Evolutionary conservation across 805 yeast species (phyloP).

Genomic region (Candida dajiaensis): DNA sequence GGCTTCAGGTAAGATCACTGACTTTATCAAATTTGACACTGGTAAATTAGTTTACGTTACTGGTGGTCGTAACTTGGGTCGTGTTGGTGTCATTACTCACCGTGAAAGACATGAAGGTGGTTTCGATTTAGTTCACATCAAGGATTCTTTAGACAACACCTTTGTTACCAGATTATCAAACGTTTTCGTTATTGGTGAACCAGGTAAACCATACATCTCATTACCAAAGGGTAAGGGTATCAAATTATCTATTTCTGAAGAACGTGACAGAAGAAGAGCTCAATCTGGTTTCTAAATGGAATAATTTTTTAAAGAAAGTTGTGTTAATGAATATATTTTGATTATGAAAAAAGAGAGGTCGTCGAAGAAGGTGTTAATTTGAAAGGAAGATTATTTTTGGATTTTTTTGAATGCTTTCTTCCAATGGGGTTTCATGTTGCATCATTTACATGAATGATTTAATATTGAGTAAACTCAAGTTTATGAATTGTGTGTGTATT

Average conservation of each 20-base stretch:
- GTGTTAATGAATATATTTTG: neutral
- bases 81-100: constrained; percentile 93
- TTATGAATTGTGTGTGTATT: constrained; percentile 15
- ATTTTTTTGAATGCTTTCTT: neutral
- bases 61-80: constrained; percentile 97
- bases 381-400: constrained; percentile 2
- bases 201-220: constrained; percentile 87
- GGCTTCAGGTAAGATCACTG: constrained; percentile 89
- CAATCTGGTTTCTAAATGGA: constrained; percentile 31
- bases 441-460: constrained; percentile 21
- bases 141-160: constrained; percentile 89
- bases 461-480: constrained; percentile 1
- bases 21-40: constrained; percentile 84
- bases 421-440: constrained; percentile 18
- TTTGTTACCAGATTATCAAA: constrained; percentile 90
- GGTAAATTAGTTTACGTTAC: constrained; percentile 90
- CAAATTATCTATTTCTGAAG: constrained; percentile 92
- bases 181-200: constrained; percentile 93
- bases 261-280: constrained; percentile 98
- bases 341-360: neutral
- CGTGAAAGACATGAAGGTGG: constrained; percentile 98
- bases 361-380: neutral
- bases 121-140: constrained; percentile 94
- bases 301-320: constrained; percentile 3
- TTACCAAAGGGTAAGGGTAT: constrained; percentile 99